Conservation (phyloP, 2,329 filamentous ascomycete species). For the Penicillium sp. region DNA sequence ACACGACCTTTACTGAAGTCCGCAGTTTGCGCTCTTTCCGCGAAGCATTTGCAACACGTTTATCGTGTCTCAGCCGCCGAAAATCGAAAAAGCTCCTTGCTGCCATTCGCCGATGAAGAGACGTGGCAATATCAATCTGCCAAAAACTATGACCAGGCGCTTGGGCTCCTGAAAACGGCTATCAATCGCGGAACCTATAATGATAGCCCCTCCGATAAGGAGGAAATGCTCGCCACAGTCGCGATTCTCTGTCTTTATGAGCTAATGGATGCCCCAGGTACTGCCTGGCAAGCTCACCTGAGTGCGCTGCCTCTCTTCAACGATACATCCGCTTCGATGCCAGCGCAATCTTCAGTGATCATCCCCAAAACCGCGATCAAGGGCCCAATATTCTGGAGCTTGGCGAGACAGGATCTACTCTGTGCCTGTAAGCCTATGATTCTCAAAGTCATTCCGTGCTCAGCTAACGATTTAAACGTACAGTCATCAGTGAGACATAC, state of each 20-base stretch:
- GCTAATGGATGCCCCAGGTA: slow-evolving; percentile 19
- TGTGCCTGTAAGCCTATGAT: slow-evolving; percentile 17
- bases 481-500: slow-evolving; percentile 19
- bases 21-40: slow-evolving; percentile 29
- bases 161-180: slow-evolving; percentile 13
- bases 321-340: not conserved
- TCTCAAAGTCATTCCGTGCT: not conserved
- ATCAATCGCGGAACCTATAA: slow-evolving; percentile 6
- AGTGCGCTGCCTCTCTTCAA: slow-evolving; percentile 15
- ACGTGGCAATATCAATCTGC: slow-evolving; percentile 19
- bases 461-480: not conserved
- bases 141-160: slow-evolving; percentile 19
- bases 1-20: slow-evolving; percentile 27
- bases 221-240: slow-evolving; percentile 21
- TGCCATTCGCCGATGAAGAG: slow-evolving; percentile 5
- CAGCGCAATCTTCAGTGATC: slow-evolving; percentile 2
- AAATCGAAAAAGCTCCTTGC: not conserved
- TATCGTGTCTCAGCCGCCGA: not conserved
- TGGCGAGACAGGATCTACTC: slow-evolving; percentile 18
- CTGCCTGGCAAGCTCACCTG: slow-evolving; percentile 17
- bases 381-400: slow-evolving; percentile 22
- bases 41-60: slow-evolving; percentile 26
- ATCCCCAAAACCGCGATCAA: slow-evolving; percentile 13
- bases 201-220: slow-evolving; percentile 7
- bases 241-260: slow-evolving; percentile 19